These are phyloP conservation scores for Arabidopsis suecica DNA, from an alignment of 345 rosid species.

Conservation along the genomic window DNA sequence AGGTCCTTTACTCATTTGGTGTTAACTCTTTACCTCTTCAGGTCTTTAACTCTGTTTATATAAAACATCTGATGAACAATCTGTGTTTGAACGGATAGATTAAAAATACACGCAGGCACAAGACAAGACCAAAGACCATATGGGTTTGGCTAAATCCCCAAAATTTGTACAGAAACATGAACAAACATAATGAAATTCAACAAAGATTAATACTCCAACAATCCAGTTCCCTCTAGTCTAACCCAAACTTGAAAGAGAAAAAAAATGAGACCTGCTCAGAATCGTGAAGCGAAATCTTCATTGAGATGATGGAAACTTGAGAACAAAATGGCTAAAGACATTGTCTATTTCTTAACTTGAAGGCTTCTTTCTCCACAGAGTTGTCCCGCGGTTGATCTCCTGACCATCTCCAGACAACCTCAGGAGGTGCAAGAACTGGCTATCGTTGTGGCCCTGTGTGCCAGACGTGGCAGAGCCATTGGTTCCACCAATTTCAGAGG, in stretches of 20 bases:
- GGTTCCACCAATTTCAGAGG: constrained; percentile 54
- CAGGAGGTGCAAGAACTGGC: constrained; percentile 74
- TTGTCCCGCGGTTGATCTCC: constrained; percentile 90
- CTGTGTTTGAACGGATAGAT: neutral
- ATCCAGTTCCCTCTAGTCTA: constrained; percentile 33
- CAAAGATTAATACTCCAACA: constrained; percentile 32
- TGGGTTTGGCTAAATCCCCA: constrained; percentile 8
- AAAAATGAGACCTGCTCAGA: constrained; percentile 15
- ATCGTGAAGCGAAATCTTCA: constrained; percentile 31
- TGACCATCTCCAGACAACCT: constrained; percentile 76
- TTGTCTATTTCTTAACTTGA: constrained; percentile 45
- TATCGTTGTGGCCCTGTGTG: constrained; percentile 44
- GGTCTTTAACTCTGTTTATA: constrained; percentile 2
- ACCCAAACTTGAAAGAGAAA: constrained; percentile 3
- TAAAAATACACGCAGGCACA: constrained; percentile 4
- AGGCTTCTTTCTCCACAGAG: constrained; percentile 84
- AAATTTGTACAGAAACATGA: constrained; percentile 32
- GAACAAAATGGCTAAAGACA: constrained; percentile 19
- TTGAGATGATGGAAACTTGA: constrained; percentile 16
- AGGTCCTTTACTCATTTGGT: constrained; percentile 17
- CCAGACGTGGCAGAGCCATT: constrained; percentile 64
- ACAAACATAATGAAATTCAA: constrained; percentile 19
- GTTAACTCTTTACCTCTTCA: neutral
- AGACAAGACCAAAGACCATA: constrained; percentile 20
- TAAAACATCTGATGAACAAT: neutral